phyloP scores from a whole-genome alignment of 164 flowering plant genomes.

The Vitis rupestris region DNA sequence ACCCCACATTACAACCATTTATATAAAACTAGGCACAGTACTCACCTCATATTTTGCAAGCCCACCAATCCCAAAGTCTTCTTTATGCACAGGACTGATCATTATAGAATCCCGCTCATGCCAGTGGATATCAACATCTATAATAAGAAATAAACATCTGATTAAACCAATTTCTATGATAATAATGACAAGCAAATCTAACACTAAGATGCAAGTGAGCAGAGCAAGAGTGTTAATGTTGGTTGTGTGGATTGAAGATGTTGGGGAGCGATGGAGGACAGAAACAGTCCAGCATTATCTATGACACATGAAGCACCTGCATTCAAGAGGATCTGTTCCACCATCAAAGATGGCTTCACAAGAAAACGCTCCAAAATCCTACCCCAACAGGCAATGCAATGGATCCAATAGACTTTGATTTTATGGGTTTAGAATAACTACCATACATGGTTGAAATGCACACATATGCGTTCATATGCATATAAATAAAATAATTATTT shows the following conservation, averaged over 20 bases:
- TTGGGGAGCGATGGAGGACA: not conserved
- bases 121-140: conserved; percentile 75
- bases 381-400: not conserved
- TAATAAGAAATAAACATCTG: conserved; percentile 8
- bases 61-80: conserved; percentile 57
- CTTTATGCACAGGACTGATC: conserved; percentile 37
- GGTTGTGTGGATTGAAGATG: not conserved
- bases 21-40: not conserved
- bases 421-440: not conserved
- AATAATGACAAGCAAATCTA: not conserved
- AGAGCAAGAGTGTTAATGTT: too few species aligned
- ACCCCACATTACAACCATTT: not conserved
- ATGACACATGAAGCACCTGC: not conserved
- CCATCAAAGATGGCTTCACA: not conserved
- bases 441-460: too few species aligned
- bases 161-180: not conserved
- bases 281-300: too few species aligned
- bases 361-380: not conserved
- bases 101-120: conserved; percentile 34
- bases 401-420: not conserved
- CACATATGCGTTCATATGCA: too few species aligned
- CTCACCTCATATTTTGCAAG: conserved; percentile 66
- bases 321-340: not conserved
- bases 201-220: too few species aligned
- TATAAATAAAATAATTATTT: too few species aligned